Evolutionary conservation across 2,329 filamentous ascomycete genomes (phyloP), one percentile per base, ranked within the genome.

Genomic region (Xylaria sp.): DNA sequence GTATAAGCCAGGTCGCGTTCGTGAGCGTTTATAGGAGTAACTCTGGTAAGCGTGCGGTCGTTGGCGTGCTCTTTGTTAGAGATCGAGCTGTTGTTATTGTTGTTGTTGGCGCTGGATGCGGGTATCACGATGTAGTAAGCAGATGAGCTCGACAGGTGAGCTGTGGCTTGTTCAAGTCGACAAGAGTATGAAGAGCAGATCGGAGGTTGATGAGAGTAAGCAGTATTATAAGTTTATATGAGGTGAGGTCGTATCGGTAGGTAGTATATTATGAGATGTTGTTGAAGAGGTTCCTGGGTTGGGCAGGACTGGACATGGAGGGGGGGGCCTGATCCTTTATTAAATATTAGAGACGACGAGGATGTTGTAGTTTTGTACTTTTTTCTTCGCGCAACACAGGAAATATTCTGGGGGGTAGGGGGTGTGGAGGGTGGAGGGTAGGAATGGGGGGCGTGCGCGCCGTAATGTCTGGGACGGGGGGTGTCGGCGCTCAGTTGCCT

Each of bases 71-170:
- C 46, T 54, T 53, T 59, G 35, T 54, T n/a, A n/a, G 46, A 59
- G 19, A 69, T 54, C 35, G 67, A 62, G 58, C 69, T 69, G 67
- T 69, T 70, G 49, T 30, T 30, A 5, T 70, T 68, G 66, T 69
- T 70, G 49, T 70, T 63, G 23, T 65, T 59, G 55, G 70, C 63
- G 55, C 63, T 66, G 47, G 64, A 66, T 52, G 64, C 54, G 42
- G 67, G 64, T 18, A 65, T 66, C 68, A 70, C 65, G 30, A 57
- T 49, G 61, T 62, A 62, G 67, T 62, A 62, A 54, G 65, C 60
- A 50, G 66, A 62, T 52, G 65, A 63, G 23, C 57, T 66, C 62
- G 63, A 59, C 37, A 42, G 37, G 37, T 61, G 59, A 39, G 58
- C 61, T 56, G 63, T 62, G 54, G 39, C 62, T 65, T 59, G 13